Percentiles rank a stretch among this genome's conserved stretches.
phyloP scores from a whole-genome alignment of 169 alveolate species.

The Toxoplasma gondii region DNA sequence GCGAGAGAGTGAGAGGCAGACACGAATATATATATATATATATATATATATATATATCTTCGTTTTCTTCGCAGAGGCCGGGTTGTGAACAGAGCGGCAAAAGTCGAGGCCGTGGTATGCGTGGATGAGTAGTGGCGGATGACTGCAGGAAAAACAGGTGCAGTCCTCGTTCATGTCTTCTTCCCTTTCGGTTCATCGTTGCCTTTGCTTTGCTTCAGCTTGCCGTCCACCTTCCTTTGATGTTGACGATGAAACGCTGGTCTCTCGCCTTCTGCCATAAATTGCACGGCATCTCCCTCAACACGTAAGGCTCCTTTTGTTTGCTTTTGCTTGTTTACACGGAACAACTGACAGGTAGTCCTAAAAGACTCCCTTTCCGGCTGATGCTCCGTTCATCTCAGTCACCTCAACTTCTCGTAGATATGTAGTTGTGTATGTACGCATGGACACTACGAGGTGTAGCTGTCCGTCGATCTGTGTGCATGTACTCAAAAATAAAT shows the following conservation, averaged over 20 bases:
- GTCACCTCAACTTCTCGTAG: too few species aligned
- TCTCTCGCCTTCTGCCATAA: constrained; percentile 72
- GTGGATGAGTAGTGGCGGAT: too few species aligned
- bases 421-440: not conserved
- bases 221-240: constrained; percentile 69
- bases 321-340: not conserved
- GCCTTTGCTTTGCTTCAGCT: not conserved
- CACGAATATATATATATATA: not conserved
- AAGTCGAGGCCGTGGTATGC: too few species aligned
- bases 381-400: not conserved
- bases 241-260: constrained; percentile 70
- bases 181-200: too few species aligned
- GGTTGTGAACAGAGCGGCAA: too few species aligned
- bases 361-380: not conserved
- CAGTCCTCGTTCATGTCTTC: too few species aligned
- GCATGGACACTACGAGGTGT: not conserved
- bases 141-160: too few species aligned
- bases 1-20: not conserved
- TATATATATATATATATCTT: not conserved
- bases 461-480: not conserved
- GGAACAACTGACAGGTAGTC: not conserved
- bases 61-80: too few species aligned
- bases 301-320: constrained; percentile 32
- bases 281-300: constrained; percentile 71
- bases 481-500: not conserved